These are phyloP conservation scores for Coprinopsis strossmayeri DNA, from an alignment of 768 basidiomycete species.

Conservation along the genomic window DNA sequence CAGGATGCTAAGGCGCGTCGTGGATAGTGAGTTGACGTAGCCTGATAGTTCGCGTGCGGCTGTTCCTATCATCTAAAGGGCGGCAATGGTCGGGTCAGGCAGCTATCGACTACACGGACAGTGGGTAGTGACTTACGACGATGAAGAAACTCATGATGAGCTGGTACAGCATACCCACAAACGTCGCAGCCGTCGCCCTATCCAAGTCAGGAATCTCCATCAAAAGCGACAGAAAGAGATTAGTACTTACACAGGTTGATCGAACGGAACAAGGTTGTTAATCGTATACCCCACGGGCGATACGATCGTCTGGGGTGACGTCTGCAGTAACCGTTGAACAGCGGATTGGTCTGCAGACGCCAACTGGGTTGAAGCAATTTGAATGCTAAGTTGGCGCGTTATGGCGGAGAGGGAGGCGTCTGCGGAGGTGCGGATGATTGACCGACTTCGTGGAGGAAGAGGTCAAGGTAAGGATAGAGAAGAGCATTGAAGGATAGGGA, in stretches of 20 bases:
- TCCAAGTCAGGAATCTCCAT: not conserved
- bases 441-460: slow-evolving; percentile 20
- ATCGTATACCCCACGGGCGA: slow-evolving; percentile 42
- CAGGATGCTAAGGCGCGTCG: slow-evolving; percentile 23
- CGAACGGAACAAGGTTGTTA: slow-evolving; percentile 49
- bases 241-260: slow-evolving; percentile 47
- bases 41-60: slow-evolving; percentile 25
- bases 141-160: slow-evolving; percentile 40
- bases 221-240: not conserved
- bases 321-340: slow-evolving; percentile 30
- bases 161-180: slow-evolving; percentile 49
- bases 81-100: not conserved
- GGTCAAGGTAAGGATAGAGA: not conserved
- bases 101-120: not conserved
- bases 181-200: slow-evolving; percentile 48
- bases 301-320: slow-evolving; percentile 43
- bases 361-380: no score
- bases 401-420: slow-evolving; percentile 30
- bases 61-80: slow-evolving; percentile 23
- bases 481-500: not conserved
- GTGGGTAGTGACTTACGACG: slow-evolving; percentile 23
- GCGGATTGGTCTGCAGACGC: no score
- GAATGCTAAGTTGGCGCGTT: slow-evolving; percentile 25
- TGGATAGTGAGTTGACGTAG: slow-evolving; percentile 20
- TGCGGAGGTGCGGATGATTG: slow-evolving; percentile 27